Conservation (phyloP, 352 stramenopile genomes). For the Phytophthora sp. region DNA sequence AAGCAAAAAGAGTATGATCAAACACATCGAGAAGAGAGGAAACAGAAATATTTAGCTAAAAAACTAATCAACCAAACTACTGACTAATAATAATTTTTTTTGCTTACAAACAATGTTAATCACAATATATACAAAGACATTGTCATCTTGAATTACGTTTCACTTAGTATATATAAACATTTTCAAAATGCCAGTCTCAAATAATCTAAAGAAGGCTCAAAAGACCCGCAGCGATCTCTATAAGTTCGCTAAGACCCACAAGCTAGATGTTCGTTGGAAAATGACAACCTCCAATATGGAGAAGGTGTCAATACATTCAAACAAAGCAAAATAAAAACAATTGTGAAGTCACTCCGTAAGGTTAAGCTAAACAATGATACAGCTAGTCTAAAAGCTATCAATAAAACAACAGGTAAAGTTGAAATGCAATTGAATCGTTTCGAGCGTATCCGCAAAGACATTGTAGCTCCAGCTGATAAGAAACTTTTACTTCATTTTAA, state of each 20-base stretch:
- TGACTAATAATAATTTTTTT: slow-evolving; percentile 1
- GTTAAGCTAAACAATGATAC: background rate
- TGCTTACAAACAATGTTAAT: background rate
- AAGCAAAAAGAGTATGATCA: background rate
- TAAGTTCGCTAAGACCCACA: slow-evolving; percentile 20
- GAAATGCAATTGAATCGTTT: slow-evolving; percentile 18
- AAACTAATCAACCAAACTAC: background rate
- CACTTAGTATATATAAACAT: slow-evolving; percentile 8
- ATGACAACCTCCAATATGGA: slow-evolving; percentile 10
- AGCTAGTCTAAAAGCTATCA: slow-evolving; percentile 11
- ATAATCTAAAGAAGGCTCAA: slow-evolving; percentile 5
- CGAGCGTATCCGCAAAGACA: slow-evolving; percentile 15
- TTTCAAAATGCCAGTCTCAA: slow-evolving; percentile 13
- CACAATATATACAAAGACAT: slow-evolving; percentile 1
- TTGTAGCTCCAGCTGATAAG: slow-evolving; percentile 16
- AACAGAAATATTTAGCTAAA: slow-evolving; percentile 1
- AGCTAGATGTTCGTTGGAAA: slow-evolving; percentile 5
- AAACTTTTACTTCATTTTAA: slow-evolving; percentile 31
- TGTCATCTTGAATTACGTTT: slow-evolving; percentile 2
- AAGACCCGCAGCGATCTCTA: slow-evolving; percentile 16
- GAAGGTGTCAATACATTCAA: slow-evolving; percentile 23
- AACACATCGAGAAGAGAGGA: background rate
- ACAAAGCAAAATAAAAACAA: slow-evolving; percentile 15
- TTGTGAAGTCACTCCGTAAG: slow-evolving; percentile 8
- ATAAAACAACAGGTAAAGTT: slow-evolving; percentile 13